These are phyloP conservation scores for Stramenopiles sp. DNA, from an alignment of 352 stramenopile species.

Conservation along the genomic window DNA sequence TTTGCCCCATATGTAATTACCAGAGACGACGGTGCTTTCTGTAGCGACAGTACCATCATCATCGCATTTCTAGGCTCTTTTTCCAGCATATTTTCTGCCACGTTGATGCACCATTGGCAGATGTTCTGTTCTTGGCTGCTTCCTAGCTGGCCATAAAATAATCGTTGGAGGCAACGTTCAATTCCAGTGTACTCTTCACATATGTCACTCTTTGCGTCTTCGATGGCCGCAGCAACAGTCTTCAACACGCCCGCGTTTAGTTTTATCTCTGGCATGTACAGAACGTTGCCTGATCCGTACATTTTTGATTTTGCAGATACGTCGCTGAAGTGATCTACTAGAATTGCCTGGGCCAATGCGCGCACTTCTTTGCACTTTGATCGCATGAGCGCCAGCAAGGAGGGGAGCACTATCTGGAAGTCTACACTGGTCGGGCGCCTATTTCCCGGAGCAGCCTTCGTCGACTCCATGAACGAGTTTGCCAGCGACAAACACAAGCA, in stretches of 20 bases:
- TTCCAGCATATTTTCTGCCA: neutral
- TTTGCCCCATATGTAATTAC: neutral
- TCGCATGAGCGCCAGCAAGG: neutral
- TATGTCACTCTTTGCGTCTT: no score
- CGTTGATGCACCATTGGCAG: neutral
- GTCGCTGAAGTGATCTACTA: no score
- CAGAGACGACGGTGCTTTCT: neutral
- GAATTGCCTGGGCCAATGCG: no score
- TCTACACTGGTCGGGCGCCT: neutral
- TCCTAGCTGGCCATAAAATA: no score
- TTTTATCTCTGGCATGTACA: neutral
- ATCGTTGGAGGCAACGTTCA: no score
- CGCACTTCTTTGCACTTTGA: no score
- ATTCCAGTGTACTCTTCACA: no score
- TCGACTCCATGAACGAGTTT: neutral
- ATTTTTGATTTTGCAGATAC: no score
- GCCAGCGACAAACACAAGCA: no score
- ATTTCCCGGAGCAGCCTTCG: neutral
- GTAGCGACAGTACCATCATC: neutral
- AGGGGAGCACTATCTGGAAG: neutral
- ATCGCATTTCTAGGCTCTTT: neutral
- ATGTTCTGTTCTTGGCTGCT: constrained; percentile 4
- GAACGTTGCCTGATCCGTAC: neutral
- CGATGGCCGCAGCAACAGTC: no score
- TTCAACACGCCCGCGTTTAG: no score